These are phyloP conservation scores for Russula abietina DNA, from an alignment of 768 basidiomycete genomes.

Conservation along the genomic window DNA sequence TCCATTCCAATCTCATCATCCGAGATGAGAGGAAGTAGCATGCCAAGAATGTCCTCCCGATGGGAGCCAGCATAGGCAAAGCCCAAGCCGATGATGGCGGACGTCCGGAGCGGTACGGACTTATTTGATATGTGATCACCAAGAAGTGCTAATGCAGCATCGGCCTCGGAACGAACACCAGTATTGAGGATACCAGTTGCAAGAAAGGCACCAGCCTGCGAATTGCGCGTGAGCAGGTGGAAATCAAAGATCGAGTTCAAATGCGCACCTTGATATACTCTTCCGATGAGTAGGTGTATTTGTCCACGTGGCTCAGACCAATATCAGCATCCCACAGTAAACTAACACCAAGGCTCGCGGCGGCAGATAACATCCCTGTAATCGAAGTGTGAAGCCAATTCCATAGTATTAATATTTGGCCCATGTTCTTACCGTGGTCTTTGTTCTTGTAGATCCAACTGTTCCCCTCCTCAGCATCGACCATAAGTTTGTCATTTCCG, in stretches of 20 bases:
- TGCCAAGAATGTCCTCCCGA: conserved; percentile 70
- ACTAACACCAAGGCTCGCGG: conserved; percentile 89
- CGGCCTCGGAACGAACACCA: conserved; percentile 85
- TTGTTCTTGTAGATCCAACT: conserved; percentile 99
- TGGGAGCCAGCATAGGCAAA: conserved; percentile 94
- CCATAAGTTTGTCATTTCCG: conserved; percentile 98
- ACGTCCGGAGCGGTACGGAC: conserved; percentile 74
- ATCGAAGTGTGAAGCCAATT: neutral
- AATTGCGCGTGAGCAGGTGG: neutral
- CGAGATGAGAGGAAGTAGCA: conserved; percentile 74
- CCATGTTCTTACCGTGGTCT: conserved; percentile 66
- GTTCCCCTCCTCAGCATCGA: conserved; percentile 89
- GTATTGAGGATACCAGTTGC: conserved; percentile 91
- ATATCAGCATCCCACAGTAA: conserved; percentile 95
- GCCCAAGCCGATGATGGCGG: conserved; percentile 87
- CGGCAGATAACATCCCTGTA: conserved; percentile 90
- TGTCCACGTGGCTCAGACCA: conserved; percentile 91
- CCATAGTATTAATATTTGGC: neutral
- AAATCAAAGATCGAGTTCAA: neutral
- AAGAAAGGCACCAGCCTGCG: conserved; percentile 82
- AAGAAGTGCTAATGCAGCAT: conserved; percentile 86
- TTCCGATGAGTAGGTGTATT: conserved; percentile 93
- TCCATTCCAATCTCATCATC: conserved; percentile 87
- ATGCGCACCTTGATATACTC: conserved; percentile 82
- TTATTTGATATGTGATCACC: conserved; percentile 87